Evolutionary conservation across 352 stramenopile species (phyloP).

Genomic region (Globisporangium okanoganense): DNA sequence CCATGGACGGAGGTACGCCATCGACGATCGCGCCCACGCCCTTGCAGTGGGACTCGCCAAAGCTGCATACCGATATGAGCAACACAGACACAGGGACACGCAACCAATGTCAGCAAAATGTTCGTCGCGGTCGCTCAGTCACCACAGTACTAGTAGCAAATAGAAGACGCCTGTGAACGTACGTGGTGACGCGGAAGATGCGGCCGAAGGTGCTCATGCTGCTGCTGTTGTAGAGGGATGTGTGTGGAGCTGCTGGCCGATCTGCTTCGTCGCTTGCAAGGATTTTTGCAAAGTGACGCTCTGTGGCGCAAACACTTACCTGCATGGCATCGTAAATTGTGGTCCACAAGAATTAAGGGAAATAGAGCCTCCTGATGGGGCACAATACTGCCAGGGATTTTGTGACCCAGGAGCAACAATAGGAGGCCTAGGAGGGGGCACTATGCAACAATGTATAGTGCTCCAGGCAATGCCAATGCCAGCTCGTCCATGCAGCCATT

Average conservation of each 20-base stretch:
- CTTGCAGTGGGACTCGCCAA: constrained; percentile 98
- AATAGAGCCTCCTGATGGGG: too few species aligned
- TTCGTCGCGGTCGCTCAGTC: not conserved
- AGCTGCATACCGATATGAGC: constrained; percentile 40
- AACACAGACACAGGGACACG: not conserved
- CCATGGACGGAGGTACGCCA: constrained; percentile 95
- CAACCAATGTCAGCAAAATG: not conserved
- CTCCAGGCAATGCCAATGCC: too few species aligned
- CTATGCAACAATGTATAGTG: too few species aligned
- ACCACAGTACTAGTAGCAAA: not conserved
- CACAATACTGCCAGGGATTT: too few species aligned
- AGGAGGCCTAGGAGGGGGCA: too few species aligned
- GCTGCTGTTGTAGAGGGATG: not conserved
- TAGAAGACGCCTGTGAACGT: constrained; percentile 14
- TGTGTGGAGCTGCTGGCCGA: not conserved
- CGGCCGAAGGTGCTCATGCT: constrained; percentile 93
- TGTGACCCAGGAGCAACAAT: too few species aligned
- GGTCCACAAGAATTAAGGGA: too few species aligned
- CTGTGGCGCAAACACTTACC: not conserved
- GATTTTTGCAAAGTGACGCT: constrained; percentile 8
- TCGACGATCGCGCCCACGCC: constrained; percentile 97
- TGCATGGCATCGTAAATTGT: too few species aligned
- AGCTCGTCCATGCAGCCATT: too few species aligned
- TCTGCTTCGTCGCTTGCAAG: constrained; percentile 2
- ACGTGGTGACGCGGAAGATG: constrained; percentile 97